Base-by-base conservation (phyloP, 768 basidiomycete genomes). In the Lactifluus pinguis region DNA sequence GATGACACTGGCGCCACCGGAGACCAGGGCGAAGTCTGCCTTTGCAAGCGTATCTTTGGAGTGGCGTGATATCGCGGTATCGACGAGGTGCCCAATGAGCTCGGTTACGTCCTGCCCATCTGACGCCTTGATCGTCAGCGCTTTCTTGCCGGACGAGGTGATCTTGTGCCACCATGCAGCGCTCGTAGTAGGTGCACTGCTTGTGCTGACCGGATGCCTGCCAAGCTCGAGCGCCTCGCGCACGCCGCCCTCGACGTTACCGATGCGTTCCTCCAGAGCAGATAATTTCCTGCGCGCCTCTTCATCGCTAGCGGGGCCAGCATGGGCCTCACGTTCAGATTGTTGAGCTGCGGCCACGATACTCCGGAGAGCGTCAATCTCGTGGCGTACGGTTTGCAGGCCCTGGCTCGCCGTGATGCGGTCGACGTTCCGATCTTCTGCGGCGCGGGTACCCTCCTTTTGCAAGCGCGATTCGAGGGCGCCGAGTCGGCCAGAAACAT, bases 11-110 rank as follows among this genome's bases (percentile, higher is more conserved):
- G 83, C 95, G 3, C 95, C 95, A 6, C 82, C 83, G 14, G 91
- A 88, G 70, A 86, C 85, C 5, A 92, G 75, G 0, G 97, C 95
- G 68, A 83, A 95, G 72, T 99, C 95, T 0, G 89, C 76, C 45
- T 83, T 84, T 1, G 84, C 90, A 42, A 97, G 72, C n/a, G 74
- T 77, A 69, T 98, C 95, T 71, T 90, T 92, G 42, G 83, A 80
- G 60, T 82, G 81, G 19, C 76, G 79, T 14, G 82, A 76, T 5
- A 95, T 81, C 0, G 90, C 87, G 14, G 80, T 75, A 61, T 92
- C 85, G 68, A 98, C 89, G 52, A 97, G 79, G 36, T 83, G 77
- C 32, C 78, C 77, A 63, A 98, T 85, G 61, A 93, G 76, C 13
- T 79, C 75, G 0, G 87, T 85, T 25, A 85, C 71, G 65, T 87